Percentiles rank a stretch among this genome's conserved stretches.
These are phyloP conservation scores for Leishmania lainsoni DNA, from an alignment of 208 protist species.

Conservation along the genomic window DNA sequence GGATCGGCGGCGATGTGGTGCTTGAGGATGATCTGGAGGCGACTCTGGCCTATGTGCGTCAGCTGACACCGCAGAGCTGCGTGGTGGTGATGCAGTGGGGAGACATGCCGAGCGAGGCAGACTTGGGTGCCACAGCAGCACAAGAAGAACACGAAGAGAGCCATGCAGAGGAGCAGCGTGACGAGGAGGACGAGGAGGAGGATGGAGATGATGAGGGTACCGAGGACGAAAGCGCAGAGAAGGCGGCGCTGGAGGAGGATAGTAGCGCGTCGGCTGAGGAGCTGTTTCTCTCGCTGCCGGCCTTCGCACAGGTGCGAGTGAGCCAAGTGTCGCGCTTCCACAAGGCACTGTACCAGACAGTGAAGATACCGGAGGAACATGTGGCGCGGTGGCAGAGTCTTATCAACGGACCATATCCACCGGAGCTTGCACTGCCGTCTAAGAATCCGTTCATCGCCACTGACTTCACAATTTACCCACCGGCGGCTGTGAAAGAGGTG, in stretches of 20 bases:
- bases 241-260: conserved; percentile 5
- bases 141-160: neutral
- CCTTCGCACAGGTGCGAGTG: conserved; percentile 47
- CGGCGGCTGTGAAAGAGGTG: conserved; percentile 3
- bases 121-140: neutral
- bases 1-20: conserved; percentile 40
- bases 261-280: conserved; percentile 6
- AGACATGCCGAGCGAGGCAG: conserved; percentile 44
- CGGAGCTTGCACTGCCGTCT: conserved; percentile 40
- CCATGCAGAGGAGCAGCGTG: neutral
- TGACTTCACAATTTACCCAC: conserved; percentile 60
- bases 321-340: conserved; percentile 49
- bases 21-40: conserved; percentile 64
- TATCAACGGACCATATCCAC: conserved; percentile 23
- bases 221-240: neutral
- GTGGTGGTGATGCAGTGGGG: conserved; percentile 58
- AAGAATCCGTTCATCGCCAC: conserved; percentile 75
- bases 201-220: neutral
- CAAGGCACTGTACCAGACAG: conserved; percentile 23
- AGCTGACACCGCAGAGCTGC: conserved; percentile 63
- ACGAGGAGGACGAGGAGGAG: conserved; percentile 7
- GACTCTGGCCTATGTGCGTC: conserved; percentile 38
- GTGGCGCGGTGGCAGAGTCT: conserved; percentile 44
- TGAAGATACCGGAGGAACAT: conserved; percentile 44
- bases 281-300: conserved; percentile 57